Evolutionary conservation across 768 basidiomycete genomes (phyloP).

Genomic region (Kondoa malvinella): DNA sequence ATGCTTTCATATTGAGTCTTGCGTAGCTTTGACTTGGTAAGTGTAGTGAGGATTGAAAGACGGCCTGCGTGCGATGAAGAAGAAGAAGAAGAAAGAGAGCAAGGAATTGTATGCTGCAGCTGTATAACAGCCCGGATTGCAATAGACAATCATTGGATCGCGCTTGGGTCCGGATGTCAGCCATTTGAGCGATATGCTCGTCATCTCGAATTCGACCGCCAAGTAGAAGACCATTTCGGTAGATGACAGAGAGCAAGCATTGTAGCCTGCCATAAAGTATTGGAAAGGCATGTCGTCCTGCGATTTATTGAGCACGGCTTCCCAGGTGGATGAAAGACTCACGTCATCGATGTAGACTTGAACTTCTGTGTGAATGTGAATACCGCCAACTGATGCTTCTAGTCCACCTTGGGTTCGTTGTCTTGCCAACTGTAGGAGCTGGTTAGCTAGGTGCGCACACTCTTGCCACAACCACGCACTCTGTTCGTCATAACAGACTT

Average conservation of each 20-base stretch:
- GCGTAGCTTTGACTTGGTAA: background rate
- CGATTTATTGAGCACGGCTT: background rate
- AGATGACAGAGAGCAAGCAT: too few relatives aligned
- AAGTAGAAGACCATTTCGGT: background rate
- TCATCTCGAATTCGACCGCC: background rate
- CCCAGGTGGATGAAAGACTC: background rate
- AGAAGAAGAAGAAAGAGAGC: too few relatives aligned
- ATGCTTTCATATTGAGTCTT: constrained; percentile 6
- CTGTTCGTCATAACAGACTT: background rate
- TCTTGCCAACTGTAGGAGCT: too few relatives aligned
- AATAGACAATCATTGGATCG: too few relatives aligned
- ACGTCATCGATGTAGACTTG: background rate
- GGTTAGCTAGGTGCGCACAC: background rate
- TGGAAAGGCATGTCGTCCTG: background rate
- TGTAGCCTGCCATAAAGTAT: background rate
- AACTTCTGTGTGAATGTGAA: background rate
- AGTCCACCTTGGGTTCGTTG: too few relatives aligned
- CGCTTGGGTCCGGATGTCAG: too few relatives aligned
- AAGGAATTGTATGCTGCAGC: too few relatives aligned
- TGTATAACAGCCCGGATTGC: too few relatives aligned
- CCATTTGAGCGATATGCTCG: background rate
- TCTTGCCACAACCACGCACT: background rate
- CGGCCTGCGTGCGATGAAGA: background rate
- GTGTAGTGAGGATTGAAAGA: background rate
- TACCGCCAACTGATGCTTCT: too few relatives aligned